These are phyloP conservation scores for Aquilaria sinensis DNA, from an alignment of 345 rosid genomes.

Conservation along the genomic window DNA sequence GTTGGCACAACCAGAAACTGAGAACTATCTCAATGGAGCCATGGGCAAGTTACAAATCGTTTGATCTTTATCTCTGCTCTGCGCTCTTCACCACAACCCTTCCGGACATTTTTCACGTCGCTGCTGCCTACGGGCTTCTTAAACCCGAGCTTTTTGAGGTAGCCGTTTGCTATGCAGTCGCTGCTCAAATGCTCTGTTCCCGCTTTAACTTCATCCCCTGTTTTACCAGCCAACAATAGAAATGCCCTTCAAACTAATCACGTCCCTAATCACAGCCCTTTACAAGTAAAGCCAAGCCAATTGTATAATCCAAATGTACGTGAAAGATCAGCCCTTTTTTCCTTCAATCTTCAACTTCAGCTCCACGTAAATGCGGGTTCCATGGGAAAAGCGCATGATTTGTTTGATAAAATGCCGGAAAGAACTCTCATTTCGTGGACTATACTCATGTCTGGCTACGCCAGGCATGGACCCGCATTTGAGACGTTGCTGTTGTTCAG, in stretches of 20 bases:
- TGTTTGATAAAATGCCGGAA: constrained; percentile 16
- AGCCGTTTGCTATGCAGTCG: constrained; percentile 5
- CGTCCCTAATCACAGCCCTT: neutral
- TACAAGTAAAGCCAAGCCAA: neutral
- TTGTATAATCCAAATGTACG: constrained; percentile 2
- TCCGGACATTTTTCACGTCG: too few relatives aligned
- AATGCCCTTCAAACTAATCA: neutral
- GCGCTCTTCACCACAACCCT: too few relatives aligned
- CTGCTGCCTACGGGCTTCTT: too few relatives aligned
- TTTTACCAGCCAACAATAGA: neutral
- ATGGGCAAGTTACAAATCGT: too few relatives aligned
- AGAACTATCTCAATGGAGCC: too few relatives aligned
- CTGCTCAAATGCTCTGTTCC: constrained; percentile 11
- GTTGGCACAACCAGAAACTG: too few relatives aligned
- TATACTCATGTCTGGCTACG: constrained; percentile 23
- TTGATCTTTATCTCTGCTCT: too few relatives aligned
- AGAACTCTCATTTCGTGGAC: constrained; percentile 27
- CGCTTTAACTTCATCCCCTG: neutral
- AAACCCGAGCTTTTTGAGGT: too few relatives aligned
- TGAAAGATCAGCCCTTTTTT: constrained; percentile 5
- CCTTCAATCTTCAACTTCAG: constrained; percentile 15
- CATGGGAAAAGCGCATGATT: constrained; percentile 15
- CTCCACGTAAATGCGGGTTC: constrained; percentile 10
- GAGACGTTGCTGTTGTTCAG: constrained; percentile 15
- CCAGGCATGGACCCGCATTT: constrained; percentile 12